Evolutionary conservation across 306 rosid species (phyloP), one percentile per base, ranked within the genome.

Genomic region (Clitoria ternatea): DNA sequence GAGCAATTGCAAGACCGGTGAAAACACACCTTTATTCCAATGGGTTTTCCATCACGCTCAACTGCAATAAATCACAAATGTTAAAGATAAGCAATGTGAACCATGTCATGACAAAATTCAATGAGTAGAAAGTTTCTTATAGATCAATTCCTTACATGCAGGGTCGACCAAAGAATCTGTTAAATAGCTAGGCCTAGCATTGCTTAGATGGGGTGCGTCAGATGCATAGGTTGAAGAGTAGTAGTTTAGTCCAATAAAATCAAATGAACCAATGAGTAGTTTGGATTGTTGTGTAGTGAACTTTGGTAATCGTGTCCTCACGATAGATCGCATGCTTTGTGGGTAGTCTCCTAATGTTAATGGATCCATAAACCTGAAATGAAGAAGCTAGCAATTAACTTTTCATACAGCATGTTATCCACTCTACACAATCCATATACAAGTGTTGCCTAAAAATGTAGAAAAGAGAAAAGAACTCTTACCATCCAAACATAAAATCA

Each of bases 191-290:
- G 73, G 40, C 8, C 7, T 56, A 12, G 15, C 72, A 52, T 69
- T 42, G 5, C 56, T 52, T 4, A 37, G 48, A 3, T 11, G 48
- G 1, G 82, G 83, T 14, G 29, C 44, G 42, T 83, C 42, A 10
- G 76, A 39, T 5, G 83, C 88, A 54, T 81, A 90, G 1, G 66
- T 57, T 12, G 88, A 10, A 2, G 86, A 61, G 70, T 90, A 87
- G 47, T 87, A 85, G 56, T 90, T 90, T 1, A 90, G n/a, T 15
- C 93, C 91, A 60, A 90, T 44, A 52, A 90, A 87, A 49, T 90
- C 93, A 15, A 80, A 82, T 6, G 96, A 87, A 13, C 82, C 91
- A 22, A 39, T 82, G 2, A 90, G 20, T 7, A 55, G 43, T 3
- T 15, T 44, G 0, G 87, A 30, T 72, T 90, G 77, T 12, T 80